These are phyloP conservation scores for Remersonia thermophila DNA, from an alignment of 2,329 filamentous ascomycete species.

Conservation along the genomic window DNA sequence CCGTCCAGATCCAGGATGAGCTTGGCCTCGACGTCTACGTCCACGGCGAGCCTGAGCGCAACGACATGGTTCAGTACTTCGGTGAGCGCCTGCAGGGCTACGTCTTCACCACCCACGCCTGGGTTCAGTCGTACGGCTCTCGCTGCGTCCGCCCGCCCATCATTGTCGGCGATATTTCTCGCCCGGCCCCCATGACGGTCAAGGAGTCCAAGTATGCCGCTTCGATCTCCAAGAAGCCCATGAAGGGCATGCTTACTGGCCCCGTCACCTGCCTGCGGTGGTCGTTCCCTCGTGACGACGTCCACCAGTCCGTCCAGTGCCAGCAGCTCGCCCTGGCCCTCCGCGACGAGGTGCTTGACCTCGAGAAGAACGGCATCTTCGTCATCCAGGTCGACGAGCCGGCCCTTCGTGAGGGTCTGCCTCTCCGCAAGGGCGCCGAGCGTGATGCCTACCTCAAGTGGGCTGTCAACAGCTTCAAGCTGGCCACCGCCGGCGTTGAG, in stretches of 20 bases:
- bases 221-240: constrained; percentile 92
- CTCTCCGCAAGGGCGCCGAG: constrained; percentile 85
- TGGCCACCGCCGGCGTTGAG: constrained; percentile 83
- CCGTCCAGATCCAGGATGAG: constrained; percentile 95
- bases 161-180: constrained; percentile 96
- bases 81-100: constrained; percentile 95
- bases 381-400: constrained; percentile 99
- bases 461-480: constrained; percentile 97
- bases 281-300: constrained; percentile 99
- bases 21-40: constrained; percentile 94
- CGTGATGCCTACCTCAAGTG: constrained; percentile 93
- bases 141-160: constrained; percentile 97
- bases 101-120: constrained; percentile 96
- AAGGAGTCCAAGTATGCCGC: constrained; percentile 99
- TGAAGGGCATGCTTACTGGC: constrained; percentile 99
- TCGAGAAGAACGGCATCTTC: constrained; percentile 89
- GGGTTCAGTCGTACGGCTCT: constrained; percentile 95
- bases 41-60: constrained; percentile 98
- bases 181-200: constrained; percentile 94
- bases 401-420: constrained; percentile 97
- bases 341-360: constrained; percentile 95
- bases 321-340: constrained; percentile 97
- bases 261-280: constrained; percentile 97
- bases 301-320: constrained; percentile 97
- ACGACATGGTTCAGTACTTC: constrained; percentile 99